Evolutionary conservation across 257 asterid species (phyloP).

Genomic region (Solanum sejunctum): DNA sequence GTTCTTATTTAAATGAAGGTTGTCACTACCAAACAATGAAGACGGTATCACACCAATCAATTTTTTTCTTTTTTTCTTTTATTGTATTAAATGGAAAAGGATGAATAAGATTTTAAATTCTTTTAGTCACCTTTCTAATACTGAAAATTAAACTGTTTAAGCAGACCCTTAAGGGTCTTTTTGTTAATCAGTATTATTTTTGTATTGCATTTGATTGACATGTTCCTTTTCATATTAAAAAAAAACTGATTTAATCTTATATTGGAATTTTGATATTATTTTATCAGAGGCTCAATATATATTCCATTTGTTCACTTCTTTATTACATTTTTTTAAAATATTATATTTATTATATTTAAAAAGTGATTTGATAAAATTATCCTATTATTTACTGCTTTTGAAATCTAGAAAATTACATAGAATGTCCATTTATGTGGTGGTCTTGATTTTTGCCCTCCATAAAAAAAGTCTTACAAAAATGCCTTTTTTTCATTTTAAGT

Average conservation of each 20-base stretch:
- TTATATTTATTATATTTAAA: no score
- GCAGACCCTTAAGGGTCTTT: neutral
- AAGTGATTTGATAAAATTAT: no score
- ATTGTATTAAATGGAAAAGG: neutral
- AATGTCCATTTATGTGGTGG: no score
- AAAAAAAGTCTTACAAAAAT: no score
- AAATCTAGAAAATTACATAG: no score
- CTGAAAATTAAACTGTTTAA: neutral
- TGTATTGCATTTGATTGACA: neutral
- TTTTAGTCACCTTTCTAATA: neutral
- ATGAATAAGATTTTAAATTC: neutral
- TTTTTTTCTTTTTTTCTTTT: neutral
- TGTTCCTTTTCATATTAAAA: neutral
- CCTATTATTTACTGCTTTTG: no score
- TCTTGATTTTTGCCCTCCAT: no score
- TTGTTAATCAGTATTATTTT: neutral
- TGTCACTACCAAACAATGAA: neutral
- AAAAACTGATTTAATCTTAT: neutral
- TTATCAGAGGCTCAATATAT: neutral
- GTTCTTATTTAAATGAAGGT: neutral
- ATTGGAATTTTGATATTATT: neutral
- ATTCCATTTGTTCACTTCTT: no score
- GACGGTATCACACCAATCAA: neutral
- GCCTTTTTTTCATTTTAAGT: no score
- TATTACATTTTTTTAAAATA: no score